These are phyloP conservation scores for Chaetomium cochliodes DNA, from an alignment of 495 filamentous ascomycete species.

Conservation along the genomic window DNA sequence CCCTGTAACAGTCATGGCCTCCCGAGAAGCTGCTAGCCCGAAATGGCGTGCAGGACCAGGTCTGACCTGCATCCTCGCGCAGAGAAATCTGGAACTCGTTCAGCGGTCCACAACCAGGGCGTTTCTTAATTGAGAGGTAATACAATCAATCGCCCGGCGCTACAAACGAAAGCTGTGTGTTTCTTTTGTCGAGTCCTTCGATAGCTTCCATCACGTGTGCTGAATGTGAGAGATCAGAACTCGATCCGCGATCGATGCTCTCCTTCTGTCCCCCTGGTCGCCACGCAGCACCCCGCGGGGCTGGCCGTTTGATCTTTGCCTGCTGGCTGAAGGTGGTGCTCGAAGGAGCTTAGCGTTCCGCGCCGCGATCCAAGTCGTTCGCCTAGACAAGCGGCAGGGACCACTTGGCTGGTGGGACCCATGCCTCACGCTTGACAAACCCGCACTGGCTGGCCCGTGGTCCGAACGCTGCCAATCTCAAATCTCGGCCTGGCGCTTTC, in stretches of 20 bases:
- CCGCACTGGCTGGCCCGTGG: conserved; percentile 28
- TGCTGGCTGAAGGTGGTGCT: conserved; percentile 16
- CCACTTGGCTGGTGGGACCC: conserved; percentile 26
- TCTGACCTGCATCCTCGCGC: conserved; percentile 20
- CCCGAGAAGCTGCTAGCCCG: neutral
- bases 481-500: conserved; percentile 39
- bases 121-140: neutral
- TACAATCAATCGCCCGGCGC: neutral
- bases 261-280: conserved; percentile 6
- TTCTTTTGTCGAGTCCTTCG: neutral
- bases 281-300: conserved; percentile 7
- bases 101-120: conserved; percentile 8
- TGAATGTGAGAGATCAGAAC: neutral
- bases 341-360: conserved; percentile 30
- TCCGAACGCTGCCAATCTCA: conserved; percentile 31
- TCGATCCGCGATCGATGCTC: neutral
- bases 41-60: conserved; percentile 24
- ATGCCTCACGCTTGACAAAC: conserved; percentile 23
- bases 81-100: conserved; percentile 12
- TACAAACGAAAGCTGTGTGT: neutral
- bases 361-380: conserved; percentile 35
- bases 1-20: neutral
- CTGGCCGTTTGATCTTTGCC: conserved; percentile 17
- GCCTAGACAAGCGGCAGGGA: conserved; percentile 39
- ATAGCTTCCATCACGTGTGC: neutral